Evolutionary conservation across 345 rosid genomes (phyloP).

Genomic region (Carallia pectinifolia): DNA sequence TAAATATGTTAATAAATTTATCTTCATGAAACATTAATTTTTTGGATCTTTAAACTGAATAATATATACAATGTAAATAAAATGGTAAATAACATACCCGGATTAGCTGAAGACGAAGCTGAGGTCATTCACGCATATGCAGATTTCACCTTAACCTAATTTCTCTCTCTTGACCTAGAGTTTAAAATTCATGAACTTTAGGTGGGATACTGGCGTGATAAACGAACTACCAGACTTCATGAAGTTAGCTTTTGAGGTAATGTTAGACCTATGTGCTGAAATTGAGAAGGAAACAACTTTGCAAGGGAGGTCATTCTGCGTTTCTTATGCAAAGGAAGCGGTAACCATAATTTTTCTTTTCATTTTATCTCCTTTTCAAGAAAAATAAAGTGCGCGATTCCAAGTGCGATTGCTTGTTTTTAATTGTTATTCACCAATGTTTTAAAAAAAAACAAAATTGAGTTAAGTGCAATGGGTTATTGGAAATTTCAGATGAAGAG

Average conservation of each 20-base stretch:
- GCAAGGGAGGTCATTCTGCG: slow-evolving; percentile 1
- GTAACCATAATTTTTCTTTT: not conserved
- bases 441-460: too few species aligned
- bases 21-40: too few species aligned
- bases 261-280: not conserved
- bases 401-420: not conserved
- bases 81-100: too few species aligned
- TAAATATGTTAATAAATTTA: too few species aligned
- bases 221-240: slow-evolving; percentile 13
- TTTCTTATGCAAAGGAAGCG: slow-evolving; percentile 1
- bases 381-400: not conserved
- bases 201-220: not conserved
- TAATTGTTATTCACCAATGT: not conserved
- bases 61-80: too few species aligned
- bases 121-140: too few species aligned
- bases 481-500: slow-evolving; percentile 13
- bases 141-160: too few species aligned
- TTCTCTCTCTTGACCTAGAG: too few species aligned
- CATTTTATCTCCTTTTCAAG: too few species aligned
- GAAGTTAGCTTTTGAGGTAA: not conserved
- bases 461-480: too few species aligned
- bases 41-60: too few species aligned
- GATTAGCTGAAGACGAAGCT: too few species aligned
- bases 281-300: not conserved
- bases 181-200: not conserved